Evolutionary conservation across 108 stramenopile genomes (phyloP).

Genomic region (Mediolabrus comicus): DNA sequence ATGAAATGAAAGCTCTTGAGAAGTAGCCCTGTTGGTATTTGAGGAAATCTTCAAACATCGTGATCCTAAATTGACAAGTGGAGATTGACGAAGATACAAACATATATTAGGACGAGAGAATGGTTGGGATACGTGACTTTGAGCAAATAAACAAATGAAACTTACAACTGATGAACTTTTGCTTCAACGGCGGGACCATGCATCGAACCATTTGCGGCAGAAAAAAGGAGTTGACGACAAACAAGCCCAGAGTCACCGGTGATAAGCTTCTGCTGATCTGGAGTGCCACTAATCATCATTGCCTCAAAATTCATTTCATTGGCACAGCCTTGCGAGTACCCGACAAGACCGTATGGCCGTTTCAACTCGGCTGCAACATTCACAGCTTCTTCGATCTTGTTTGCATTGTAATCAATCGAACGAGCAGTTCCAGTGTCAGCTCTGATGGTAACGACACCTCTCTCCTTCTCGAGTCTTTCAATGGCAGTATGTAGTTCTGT

Average conservation of each 20-base stretch:
- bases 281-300: conserved; percentile 68
- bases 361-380: conserved; percentile 38
- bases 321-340: conserved; percentile 89
- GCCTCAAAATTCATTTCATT: conserved; percentile 84
- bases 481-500: conserved; percentile 71
- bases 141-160: no score
- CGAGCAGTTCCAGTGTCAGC: conserved; percentile 86
- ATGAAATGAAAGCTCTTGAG: conserved; percentile 72
- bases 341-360: conserved; percentile 75
- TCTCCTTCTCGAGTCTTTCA: conserved; percentile 59
- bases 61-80: no score
- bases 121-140: no score
- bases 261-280: conserved; percentile 67
- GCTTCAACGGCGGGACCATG: conserved; percentile 81
- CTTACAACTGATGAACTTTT: conserved; percentile 74
- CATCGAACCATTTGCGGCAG: conserved; percentile 85
- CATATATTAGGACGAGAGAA: no score
- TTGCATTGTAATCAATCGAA: conserved; percentile 85
- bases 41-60: conserved; percentile 83
- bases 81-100: no score
- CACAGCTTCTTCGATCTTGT: conserved; percentile 70
- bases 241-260: conserved; percentile 51
- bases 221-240: conserved; percentile 82
- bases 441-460: conserved; percentile 74
- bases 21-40: conserved; percentile 91